Conservation (phyloP, 306 rosid genomes). For the Dryas drummondii region DNA sequence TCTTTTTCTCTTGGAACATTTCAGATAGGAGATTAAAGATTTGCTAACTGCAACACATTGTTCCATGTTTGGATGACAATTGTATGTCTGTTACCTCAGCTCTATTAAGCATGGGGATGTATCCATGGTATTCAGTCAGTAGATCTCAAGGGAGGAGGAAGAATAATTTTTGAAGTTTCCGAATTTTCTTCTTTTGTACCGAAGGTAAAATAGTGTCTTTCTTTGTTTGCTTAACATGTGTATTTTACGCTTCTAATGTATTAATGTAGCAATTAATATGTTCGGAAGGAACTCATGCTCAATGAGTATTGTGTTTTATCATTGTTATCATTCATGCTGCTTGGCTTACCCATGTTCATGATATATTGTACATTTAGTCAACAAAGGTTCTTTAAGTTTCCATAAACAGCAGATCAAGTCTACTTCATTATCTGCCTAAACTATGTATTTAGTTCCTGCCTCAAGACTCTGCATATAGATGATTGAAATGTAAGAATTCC, state of each 20-base stretch:
- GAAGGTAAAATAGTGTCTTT: constrained; percentile 5
- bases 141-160: constrained; percentile 6
- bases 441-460: not conserved
- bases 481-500: not conserved
- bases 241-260: not conserved
- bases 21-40: constrained; percentile 8
- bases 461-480: not conserved
- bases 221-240: not conserved
- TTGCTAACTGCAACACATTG: not conserved
- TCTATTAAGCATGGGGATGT: not conserved
- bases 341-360: not conserved
- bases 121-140: not conserved
- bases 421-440: not conserved
- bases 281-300: not conserved
- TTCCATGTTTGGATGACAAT: not conserved
- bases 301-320: not conserved
- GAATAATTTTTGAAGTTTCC: constrained; percentile 3
- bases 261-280: not conserved
- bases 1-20: not conserved
- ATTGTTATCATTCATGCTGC: constrained; percentile 4
- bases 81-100: not conserved
- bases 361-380: not conserved
- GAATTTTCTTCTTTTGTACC: constrained; percentile 4
- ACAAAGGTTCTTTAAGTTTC: not conserved
- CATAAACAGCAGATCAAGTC: not conserved